Evolutionary conservation across 768 basidiomycete genomes (phyloP).

Genomic region (Boletus pseudopeckii): DNA sequence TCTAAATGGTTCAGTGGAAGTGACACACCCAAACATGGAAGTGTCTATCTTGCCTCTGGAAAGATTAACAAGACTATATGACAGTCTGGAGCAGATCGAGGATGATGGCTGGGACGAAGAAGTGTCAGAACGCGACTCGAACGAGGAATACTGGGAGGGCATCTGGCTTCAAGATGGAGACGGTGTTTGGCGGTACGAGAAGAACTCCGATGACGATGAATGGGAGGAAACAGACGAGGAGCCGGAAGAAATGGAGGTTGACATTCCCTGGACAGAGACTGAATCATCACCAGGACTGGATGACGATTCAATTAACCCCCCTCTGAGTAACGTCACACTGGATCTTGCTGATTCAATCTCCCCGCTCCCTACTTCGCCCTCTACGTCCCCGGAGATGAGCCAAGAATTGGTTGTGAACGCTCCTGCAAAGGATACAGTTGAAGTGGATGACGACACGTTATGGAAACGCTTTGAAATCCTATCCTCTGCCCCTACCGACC

Average conservation of each 20-base stretch:
- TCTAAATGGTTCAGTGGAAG: conserved; percentile 68
- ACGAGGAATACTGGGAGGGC: conserved; percentile 43
- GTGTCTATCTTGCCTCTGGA: conserved; percentile 54
- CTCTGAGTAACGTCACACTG: conserved; percentile 13
- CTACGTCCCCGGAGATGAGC: conserved; percentile 32
- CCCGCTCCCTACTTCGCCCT: conserved; percentile 26
- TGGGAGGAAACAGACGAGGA: conserved; percentile 41
- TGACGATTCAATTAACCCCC: conserved; percentile 16
- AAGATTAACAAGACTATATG: conserved; percentile 72
- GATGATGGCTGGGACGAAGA: conserved; percentile 57
- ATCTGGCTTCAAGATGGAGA: conserved; percentile 43
- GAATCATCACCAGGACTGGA: conserved; percentile 15
- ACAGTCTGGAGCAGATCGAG: conserved; percentile 77
- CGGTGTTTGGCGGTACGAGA: conserved; percentile 33
- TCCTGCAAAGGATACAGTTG: conserved; percentile 24
- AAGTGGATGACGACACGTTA: conserved; percentile 37
- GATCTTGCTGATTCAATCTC: conserved; percentile 24
- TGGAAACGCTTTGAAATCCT: conserved; percentile 87
- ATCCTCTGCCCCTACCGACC: conserved; percentile 72
- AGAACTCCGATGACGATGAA: conserved; percentile 32
- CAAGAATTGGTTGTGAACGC: conserved; percentile 30
- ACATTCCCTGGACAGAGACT: conserved; percentile 28
- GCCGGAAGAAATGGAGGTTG: conserved; percentile 37
- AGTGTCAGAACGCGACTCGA: conserved; percentile 28
- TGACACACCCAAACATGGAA: conserved; percentile 62